Base-by-base conservation (phyloP, 345 rosid genomes). In the Mercurialis annua region DNA sequence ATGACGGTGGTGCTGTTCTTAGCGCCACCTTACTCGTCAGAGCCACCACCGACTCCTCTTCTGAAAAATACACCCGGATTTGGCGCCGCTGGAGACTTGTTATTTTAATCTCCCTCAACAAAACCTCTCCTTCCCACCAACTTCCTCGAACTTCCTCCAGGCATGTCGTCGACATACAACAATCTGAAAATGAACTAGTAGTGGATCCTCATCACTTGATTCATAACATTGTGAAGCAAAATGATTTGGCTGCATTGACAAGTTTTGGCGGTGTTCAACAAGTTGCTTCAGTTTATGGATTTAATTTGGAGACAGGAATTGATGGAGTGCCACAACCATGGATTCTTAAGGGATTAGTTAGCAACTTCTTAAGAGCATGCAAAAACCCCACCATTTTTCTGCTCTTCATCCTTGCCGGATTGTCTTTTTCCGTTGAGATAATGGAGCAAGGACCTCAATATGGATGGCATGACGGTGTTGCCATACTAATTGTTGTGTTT, bases 391-490 rank as follows among this genome's bases (percentile, higher is more conserved):
- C 59, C 17, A 56, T 63, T 67, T 10, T 63, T 12, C 67, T 77
- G 21, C 51, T 77, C 12, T 34, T 77, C 26, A 49, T 72, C 11
- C 30, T 40, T 26, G 63, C 76, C 43, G 67, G 29, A 27, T 60
- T 77, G 12, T 77, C 76, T 15, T 67, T 72, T 46, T 1, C 15
- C 34, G 52, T 67, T 16, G 76, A 62, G 64, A 58, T 68, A 16
- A 23, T 30, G 30, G 53, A 51, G 54, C 27, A 58, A 21, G 76
- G 76, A 46, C 44, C 64, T 2, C 48, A 55, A 44, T 18, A 26
- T 15, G 76, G 80, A 44, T 77, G 80, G 80, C 66, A 64, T 20
- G 80, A 71, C 30, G 80, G 76, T 18, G 76, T 23, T 51, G 73
- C 67, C 10, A 72, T 72, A 62, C 70, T 72, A 27, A 18, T 18